Evolutionary conservation across 2,329 filamentous ascomycete genomes (phyloP).

Genomic region (Aureobasidium sp.): DNA sequence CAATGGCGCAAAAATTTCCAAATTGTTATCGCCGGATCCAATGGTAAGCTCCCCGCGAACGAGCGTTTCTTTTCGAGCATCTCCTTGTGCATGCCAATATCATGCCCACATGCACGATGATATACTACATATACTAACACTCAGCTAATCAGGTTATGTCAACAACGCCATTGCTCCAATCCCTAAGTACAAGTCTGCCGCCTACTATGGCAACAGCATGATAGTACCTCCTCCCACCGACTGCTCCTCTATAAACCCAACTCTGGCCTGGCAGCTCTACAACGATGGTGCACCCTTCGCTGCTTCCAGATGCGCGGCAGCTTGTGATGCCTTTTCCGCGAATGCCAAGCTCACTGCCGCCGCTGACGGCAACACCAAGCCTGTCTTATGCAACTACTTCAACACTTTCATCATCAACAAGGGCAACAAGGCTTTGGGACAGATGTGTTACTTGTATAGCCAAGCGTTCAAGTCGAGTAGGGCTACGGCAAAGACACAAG

Average conservation of each 20-base stretch:
- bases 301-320: conserved; percentile 27
- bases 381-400: conserved; percentile 31
- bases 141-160: conserved; percentile 22
- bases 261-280: conserved; percentile 1
- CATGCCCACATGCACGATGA: no score
- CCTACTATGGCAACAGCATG: conserved; percentile 36
- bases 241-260: conserved; percentile 30
- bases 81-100: no score
- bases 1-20: conserved; percentile 31
- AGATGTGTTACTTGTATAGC: conserved; percentile 34
- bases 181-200: conserved; percentile 28
- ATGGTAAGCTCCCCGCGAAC: conserved; percentile 27
- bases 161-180: conserved; percentile 25
- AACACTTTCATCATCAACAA: conserved; percentile 43
- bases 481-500: conserved; percentile 30
- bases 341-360: conserved; percentile 28
- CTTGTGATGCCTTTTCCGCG: conserved; percentile 27
- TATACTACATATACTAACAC: no score
- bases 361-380: conserved; percentile 20
- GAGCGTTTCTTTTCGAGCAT: no score
- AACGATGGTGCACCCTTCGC: conserved; percentile 27
- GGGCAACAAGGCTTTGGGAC: conserved; percentile 26
- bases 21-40: conserved; percentile 36
- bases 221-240: conserved; percentile 31
- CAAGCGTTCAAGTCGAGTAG: conserved; percentile 28